These are phyloP conservation scores for Penstemon davidsonii DNA, from an alignment of 257 asterid species.

Conservation along the genomic window DNA sequence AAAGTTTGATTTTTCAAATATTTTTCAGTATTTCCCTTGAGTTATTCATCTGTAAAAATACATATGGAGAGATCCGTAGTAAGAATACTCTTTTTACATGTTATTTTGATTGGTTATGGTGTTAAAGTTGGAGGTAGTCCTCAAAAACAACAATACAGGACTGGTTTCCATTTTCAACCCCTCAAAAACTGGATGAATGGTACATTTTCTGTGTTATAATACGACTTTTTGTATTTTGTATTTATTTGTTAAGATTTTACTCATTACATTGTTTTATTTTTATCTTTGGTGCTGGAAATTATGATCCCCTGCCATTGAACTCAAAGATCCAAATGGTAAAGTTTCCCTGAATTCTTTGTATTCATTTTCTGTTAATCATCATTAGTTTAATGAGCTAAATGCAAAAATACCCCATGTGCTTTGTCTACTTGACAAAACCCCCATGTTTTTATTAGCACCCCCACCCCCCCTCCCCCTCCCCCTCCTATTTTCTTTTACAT, in stretches of 20 bases:
- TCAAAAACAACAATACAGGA: background rate
- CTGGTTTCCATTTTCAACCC: slow-evolving; percentile 8
- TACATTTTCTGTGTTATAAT: background rate
- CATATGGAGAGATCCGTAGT: slow-evolving; percentile 4
- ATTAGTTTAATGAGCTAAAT: background rate
- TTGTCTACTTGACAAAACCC: too few relatives aligned
- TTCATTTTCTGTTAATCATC: background rate
- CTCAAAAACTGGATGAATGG: slow-evolving; percentile 16
- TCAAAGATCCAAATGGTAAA: slow-evolving; percentile 75
- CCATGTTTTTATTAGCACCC: too few relatives aligned
- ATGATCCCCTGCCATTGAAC: slow-evolving; percentile 22
- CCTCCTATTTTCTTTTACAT: too few relatives aligned
- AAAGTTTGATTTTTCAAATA: too few relatives aligned
- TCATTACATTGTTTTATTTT: background rate
- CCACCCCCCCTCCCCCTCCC: too few relatives aligned
- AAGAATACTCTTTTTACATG: background rate
- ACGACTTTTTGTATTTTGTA: background rate
- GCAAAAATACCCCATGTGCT: too few relatives aligned
- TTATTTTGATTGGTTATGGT: background rate
- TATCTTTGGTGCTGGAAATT: slow-evolving; percentile 16
- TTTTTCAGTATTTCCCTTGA: too few relatives aligned
- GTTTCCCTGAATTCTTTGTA: background rate
- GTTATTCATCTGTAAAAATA: too few relatives aligned
- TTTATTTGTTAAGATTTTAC: background rate
- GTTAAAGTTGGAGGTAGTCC: background rate